Percentiles rank a stretch among this genome's conserved stretches.
Evolutionary conservation across 495 filamentous ascomycete genomes (phyloP).

Genomic region (Physcia stellaris): DNA sequence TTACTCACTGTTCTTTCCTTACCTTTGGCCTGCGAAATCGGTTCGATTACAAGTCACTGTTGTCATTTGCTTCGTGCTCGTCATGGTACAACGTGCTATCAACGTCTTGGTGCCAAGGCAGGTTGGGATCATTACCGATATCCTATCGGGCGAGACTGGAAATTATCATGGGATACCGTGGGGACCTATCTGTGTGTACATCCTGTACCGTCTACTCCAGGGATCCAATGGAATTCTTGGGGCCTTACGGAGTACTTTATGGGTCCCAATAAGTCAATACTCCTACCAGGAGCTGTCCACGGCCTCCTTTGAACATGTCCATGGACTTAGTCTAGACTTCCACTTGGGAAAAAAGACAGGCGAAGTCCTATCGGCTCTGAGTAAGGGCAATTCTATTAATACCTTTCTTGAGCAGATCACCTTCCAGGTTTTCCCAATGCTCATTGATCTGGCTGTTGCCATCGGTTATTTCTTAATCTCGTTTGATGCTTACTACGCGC

Average conservation of each 20-base stretch:
- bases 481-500: conserved; percentile 84
- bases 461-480: conserved; percentile 68
- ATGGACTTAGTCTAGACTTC: conserved; percentile 87
- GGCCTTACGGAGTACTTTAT: conserved; percentile 65
- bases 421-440: conserved; percentile 89
- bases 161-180: conserved; percentile 43
- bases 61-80: conserved; percentile 63
- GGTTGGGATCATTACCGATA: conserved; percentile 57
- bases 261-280: conserved; percentile 94
- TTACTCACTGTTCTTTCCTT: conserved; percentile 84
- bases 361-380: conserved; percentile 85
- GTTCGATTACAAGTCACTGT: conserved; percentile 57
- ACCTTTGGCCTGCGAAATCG: conserved; percentile 80
- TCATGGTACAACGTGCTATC: conserved; percentile 61
- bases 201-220: conserved; percentile 72
- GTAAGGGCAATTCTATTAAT: conserved; percentile 93
- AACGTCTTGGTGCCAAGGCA: conserved; percentile 73
- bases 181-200: conserved; percentile 61
- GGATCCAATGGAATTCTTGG: conserved; percentile 77
- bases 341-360: conserved; percentile 94
- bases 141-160: conserved; percentile 40
- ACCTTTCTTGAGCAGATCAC: conserved; percentile 92
- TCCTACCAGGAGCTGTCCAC: conserved; percentile 90
- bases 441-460: conserved; percentile 78
- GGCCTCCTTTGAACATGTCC: conserved; percentile 93